Evolutionary conservation across 176 grass and related monocot species (phyloP).

Genomic region (Musa beccarii): DNA sequence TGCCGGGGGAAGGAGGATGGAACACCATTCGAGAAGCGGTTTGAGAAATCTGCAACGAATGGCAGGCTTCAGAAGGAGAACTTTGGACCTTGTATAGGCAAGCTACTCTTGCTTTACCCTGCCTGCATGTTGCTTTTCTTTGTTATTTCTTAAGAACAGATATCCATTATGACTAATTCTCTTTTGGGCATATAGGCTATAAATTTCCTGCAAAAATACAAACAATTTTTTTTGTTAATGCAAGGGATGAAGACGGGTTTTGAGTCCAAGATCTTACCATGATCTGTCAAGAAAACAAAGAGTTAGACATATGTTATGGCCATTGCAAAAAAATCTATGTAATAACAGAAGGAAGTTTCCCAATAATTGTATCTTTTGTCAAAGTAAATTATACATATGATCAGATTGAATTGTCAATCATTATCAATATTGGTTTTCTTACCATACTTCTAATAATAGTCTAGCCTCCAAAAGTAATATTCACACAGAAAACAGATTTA

Average conservation of each 20-base stretch:
- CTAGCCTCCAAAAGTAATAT: too few species aligned
- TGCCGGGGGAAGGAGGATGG: conserved; percentile 68
- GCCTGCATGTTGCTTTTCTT: background rate
- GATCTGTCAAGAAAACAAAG: too few species aligned
- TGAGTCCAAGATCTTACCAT: too few species aligned
- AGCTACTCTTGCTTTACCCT: conserved; percentile 1
- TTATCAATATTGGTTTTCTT: too few species aligned
- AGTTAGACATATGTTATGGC: background rate
- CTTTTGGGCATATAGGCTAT: background rate
- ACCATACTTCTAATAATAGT: too few species aligned
- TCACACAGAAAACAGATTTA: too few species aligned
- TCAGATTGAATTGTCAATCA: too few species aligned
- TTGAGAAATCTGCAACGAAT: conserved; percentile 50
- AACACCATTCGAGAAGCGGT: conserved; percentile 63
- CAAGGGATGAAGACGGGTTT: too few species aligned
- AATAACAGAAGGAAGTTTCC: too few species aligned
- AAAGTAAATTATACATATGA: too few species aligned
- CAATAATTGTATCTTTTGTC: too few species aligned
- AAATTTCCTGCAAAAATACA: background rate
- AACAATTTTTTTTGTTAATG: too few species aligned
- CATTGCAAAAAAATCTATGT: background rate
- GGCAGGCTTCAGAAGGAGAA: conserved; percentile 63
- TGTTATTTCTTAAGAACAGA: background rate
- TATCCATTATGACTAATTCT: background rate
- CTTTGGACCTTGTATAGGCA: conserved; percentile 95